Evolutionary conservation across 176 grass and related monocot genomes (phyloP).

Genomic region (Rhipidocladum racemiflorum): DNA sequence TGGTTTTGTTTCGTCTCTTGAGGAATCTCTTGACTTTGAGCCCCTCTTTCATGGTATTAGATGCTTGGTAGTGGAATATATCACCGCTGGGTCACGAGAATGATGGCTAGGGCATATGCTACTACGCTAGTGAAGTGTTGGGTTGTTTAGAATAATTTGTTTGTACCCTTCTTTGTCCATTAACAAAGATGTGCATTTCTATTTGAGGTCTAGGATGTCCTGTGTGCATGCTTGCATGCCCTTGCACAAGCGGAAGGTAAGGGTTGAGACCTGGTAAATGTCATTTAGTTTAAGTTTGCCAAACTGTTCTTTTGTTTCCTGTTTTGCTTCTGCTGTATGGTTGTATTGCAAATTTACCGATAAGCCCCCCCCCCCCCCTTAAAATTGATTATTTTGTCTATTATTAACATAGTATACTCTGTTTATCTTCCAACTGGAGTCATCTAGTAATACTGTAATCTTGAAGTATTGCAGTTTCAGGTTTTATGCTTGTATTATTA

Average conservation of each 20-base stretch:
- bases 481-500: neutral
- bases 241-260: neutral
- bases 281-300: neutral
- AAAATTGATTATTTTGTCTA: neutral
- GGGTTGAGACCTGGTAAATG: neutral
- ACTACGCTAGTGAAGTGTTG: neutral
- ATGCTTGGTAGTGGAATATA: neutral
- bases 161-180: neutral
- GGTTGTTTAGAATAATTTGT: neutral
- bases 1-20: neutral
- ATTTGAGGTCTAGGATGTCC: neutral
- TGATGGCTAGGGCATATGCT: neutral
- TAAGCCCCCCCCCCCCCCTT: too few relatives aligned
- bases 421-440: neutral
- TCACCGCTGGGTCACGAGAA: neutral
- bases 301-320: neutral
- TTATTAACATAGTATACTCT: neutral
- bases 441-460: neutral
- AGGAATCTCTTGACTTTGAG: neutral
- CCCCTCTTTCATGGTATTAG: neutral
- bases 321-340: neutral
- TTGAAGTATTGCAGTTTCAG: neutral
- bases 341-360: neutral
- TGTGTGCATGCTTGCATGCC: neutral
- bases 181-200: neutral